Evolutionary conservation across 2,329 filamentous ascomycete genomes (phyloP), one percentile per base, ranked within the genome.

Genomic region (Talaromyces islandicus): DNA sequence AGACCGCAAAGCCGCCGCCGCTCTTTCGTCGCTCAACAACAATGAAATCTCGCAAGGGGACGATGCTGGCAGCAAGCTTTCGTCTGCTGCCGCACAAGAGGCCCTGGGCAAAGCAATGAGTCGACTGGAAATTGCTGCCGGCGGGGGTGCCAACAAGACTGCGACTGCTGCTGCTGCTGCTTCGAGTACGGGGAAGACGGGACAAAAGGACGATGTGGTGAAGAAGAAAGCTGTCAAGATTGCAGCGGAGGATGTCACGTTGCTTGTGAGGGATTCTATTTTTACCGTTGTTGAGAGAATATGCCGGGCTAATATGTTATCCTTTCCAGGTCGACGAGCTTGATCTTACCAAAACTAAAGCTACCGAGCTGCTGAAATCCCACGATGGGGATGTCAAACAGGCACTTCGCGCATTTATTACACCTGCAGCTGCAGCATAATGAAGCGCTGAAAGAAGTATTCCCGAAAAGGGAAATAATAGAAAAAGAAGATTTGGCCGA

Each of bases 1-100:
- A 71, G 79, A 80, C 67, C 79, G 79, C 66, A 80, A 79, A 69
- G 78, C 79, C 11, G 79, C 78, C 19, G 79, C 77, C 14, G 79
- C 79, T 9, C 77, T 81, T 55, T 78, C 77, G 61, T 72, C 78
- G 38, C 74, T 81, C 41, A 74, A 79, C 62, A 70, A 72, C 12
- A 77, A 73, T 58, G 74, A 72, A 54, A 73, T 77, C 56, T 71
- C 67, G 7, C 66, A 69, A 27, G 70, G 75, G 10, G 72, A 74
- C 30, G 52, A 50, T 46, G 35, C 46, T n/a, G 53, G 43, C 19
- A 54, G 64, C 57, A 69, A 73, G 54, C 68, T 68, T 14, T 71
- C 74, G 1, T 70, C 72, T 0, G 67, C 67, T 14, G 73, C 73
- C 0, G 77, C 80, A 41, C 78, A 80, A 61, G 78, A 81, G 64